These are phyloP conservation scores for Candida wancherniae DNA, from an alignment of 805 yeast species.

Conservation along the genomic window DNA sequence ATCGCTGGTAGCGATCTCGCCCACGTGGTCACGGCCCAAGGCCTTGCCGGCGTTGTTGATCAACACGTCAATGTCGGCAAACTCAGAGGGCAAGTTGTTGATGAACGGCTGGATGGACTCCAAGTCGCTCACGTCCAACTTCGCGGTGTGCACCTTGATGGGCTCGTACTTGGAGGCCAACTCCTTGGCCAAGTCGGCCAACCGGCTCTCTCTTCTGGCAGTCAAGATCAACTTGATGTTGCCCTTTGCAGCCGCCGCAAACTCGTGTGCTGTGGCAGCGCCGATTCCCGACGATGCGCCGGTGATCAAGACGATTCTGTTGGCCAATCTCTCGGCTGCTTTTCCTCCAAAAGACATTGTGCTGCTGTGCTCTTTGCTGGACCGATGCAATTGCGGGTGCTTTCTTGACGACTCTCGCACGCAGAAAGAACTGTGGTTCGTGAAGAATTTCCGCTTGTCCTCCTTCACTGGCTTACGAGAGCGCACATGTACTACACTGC, in stretches of 20 bases:
- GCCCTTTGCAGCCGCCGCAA: slow-evolving; percentile 53
- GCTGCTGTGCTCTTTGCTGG: too few species aligned
- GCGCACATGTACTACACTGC: too few species aligned
- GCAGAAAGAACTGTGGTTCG: too few species aligned
- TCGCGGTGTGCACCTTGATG: slow-evolving; percentile 27
- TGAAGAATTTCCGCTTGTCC: too few species aligned
- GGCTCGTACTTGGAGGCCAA: slow-evolving; percentile 22
- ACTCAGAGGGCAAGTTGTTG: slow-evolving; percentile 27
- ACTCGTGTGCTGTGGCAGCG: slow-evolving; percentile 81
- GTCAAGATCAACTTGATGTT: slow-evolving; percentile 33
- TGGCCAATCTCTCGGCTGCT: slow-evolving; percentile 37
- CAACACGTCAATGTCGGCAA: slow-evolving; percentile 34
- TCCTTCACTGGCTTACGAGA: too few species aligned
- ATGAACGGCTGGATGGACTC: slow-evolving; percentile 27
- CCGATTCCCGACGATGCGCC: slow-evolving; percentile 98
- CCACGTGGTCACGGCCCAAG: slow-evolving; percentile 29
- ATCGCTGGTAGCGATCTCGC: slow-evolving; percentile 27
- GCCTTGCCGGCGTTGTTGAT: slow-evolving; percentile 40
- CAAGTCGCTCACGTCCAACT: slow-evolving; percentile 28
- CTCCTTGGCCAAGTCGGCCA: slow-evolving; percentile 22
- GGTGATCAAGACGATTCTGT: slow-evolving; percentile 42
- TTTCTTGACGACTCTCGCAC: too few species aligned
- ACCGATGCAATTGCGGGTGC: too few species aligned
- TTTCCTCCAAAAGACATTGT: slow-evolving; percentile 33
- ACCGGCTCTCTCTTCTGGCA: slow-evolving; percentile 33